Conservation (phyloP, 768 basidiomycete genomes). For the Leccinum pellstonianum region DNA sequence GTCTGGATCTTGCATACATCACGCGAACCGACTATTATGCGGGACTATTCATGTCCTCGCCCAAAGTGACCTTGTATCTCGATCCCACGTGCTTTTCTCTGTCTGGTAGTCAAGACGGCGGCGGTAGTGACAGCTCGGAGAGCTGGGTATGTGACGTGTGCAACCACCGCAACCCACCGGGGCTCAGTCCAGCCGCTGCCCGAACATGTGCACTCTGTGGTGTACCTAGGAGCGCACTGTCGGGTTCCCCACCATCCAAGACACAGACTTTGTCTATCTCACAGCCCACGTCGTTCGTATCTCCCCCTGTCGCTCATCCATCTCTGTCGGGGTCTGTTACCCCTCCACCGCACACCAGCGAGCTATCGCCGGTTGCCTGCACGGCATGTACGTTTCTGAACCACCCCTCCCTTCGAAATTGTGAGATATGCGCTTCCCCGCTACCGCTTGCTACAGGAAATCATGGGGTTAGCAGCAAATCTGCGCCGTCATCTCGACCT, state of each 20-base stretch:
- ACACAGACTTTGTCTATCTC: constrained; percentile 39
- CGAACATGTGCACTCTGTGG: constrained; percentile 82
- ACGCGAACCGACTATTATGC: constrained; percentile 83
- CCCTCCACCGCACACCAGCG: constrained; percentile 22
- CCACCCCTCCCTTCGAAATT: constrained; percentile 63
- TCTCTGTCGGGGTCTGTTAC: constrained; percentile 20
- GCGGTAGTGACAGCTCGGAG: constrained; percentile 38
- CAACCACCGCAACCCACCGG: constrained; percentile 76
- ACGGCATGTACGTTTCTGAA: constrained; percentile 93
- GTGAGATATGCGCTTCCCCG: constrained; percentile 84
- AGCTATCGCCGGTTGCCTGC: constrained; percentile 54
- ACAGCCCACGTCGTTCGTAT: constrained; percentile 39
- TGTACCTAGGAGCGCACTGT: constrained; percentile 53
- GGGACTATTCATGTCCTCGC: constrained; percentile 83
- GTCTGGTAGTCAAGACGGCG: constrained; percentile 29
- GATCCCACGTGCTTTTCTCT: constrained; percentile 31
- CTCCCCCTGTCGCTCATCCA: constrained; percentile 27
- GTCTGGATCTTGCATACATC: constrained; percentile 62
- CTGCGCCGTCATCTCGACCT: constrained; percentile 66
- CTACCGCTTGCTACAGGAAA: constrained; percentile 41
- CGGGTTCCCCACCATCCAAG: constrained; percentile 23
- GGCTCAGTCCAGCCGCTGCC: constrained; percentile 65
- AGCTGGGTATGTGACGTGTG: constrained; percentile 92
- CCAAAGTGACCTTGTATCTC: constrained; percentile 84
- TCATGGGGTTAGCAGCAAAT: constrained; percentile 42